Base-by-base conservation (phyloP, 2,329 filamentous ascomycete species). In the Ascochyta pisi region DNA sequence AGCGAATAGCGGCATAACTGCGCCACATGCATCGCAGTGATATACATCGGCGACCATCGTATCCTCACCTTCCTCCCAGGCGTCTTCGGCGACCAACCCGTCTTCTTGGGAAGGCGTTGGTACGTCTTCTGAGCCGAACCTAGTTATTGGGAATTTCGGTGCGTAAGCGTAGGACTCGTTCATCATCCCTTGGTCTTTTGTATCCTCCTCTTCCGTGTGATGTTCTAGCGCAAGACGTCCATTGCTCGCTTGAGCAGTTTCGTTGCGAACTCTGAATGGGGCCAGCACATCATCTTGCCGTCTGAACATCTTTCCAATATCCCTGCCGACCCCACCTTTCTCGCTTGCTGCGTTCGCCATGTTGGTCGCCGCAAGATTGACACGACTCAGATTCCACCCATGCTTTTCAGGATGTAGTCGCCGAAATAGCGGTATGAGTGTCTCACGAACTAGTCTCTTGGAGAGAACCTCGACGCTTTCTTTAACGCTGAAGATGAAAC, bases 321-420 rank as follows among this genome's bases (percentile, higher is more conserved):
- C 88, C 61, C 89, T 82, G 1, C 90, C 91, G 12, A 68, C 73
- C 0, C 77, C 78, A 22, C 73, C 76, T 62, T 73, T 80, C 49
- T 76, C 77, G 8, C 79, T 77, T 23, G 77, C 79, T 4, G 76
- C 73, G 58, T 80, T 77, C 6, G 68, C 83, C 88, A 98, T 94
- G 70, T 96, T 96, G 13, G 90, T 89, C 7, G 91, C 92, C 41
- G 91, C 93, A 22, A 98, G 79, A 62, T 97, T 98, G 56, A 98
- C 81, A 47, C 98, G 78, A 61, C 89, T 90, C 16, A 97, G 76
- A 63, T 94, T 90, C 89, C 91, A 96, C 2, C 85, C 86, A 8
- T 81, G 78, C 59, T 83, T 84, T 58, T 89, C 86, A 0, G 86
- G 83, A 62, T 94, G 89, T 12, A 96, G 79, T 58, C 86, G 87